Percentiles rank a stretch among this genome's conserved stretches.
Conservation (phyloP, 495 filamentous ascomycete species). For the Staphylotrichum tortipilum region DNA sequence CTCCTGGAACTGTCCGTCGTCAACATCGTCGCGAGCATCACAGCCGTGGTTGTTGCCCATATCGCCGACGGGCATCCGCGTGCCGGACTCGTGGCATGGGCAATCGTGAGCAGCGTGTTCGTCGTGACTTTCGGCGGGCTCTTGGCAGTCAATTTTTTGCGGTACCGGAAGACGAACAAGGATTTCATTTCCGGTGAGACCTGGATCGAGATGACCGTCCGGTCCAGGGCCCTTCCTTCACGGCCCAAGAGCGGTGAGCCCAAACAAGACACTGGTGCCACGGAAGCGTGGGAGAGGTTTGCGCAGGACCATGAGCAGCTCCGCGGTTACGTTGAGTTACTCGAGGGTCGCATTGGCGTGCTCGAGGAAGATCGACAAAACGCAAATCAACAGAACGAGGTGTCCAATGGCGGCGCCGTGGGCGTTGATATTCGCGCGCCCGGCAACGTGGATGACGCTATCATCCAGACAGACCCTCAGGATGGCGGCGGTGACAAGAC, state of each 20-base stretch:
- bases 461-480: not conserved
- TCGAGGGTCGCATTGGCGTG: constrained; percentile 12
- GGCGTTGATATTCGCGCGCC: not conserved
- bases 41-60: not conserved
- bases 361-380: constrained; percentile 2
- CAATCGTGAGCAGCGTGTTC: constrained; percentile 5
- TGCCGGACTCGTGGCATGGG: not conserved
- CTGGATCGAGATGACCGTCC: constrained; percentile 19
- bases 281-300: constrained; percentile 10
- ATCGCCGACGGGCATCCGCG: not conserved
- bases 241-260: constrained; percentile 3
- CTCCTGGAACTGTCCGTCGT: constrained; percentile 9
- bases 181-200: constrained; percentile 1
- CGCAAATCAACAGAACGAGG: not conserved
- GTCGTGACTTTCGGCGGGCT: constrained; percentile 1
- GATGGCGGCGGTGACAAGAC: not conserved
- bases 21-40: constrained; percentile 11
- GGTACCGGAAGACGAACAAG: not conserved
- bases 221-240: constrained; percentile 6
- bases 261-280: constrained; percentile 3
- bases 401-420: not conserved
- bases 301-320: constrained; percentile 8
- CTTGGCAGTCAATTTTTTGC: not conserved
- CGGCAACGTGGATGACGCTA: not conserved
- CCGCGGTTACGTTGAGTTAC: constrained; percentile 14